Base-by-base conservation (phyloP, 805 yeast genomes). In the Soucietia sequanensis region DNA sequence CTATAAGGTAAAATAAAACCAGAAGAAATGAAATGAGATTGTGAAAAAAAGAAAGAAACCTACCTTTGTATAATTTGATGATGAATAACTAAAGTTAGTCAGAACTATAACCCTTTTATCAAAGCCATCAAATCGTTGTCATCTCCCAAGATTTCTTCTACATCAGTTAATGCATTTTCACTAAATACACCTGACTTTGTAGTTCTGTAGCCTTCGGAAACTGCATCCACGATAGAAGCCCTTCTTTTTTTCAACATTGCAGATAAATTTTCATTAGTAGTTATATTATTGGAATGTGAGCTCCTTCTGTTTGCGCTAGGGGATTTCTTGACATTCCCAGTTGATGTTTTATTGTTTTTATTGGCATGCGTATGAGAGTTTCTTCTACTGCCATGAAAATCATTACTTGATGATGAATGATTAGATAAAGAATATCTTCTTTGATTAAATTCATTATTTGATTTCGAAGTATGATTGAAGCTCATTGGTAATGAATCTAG, bases 111-210 rank as follows among this genome's bases (percentile, higher is more conserved):
- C 4, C 62, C 61, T 39, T 52, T 54, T 20, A 68, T 64, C 30
- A 68, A 57, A 6, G 71, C 68, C 72, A 68, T 62, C 35, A 68
- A 50, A 43, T 68, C 74, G 37, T 55, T 52, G 44, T 68, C 74
- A 23, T 78, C 86, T 14, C 77, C 78, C 31, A 80, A 54, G 9
- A 75, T 68, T 44, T 84, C 86, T 50, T 85, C 93, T 26, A 85
- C 86, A 49, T 81, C 86, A 7, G 80, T 79, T 48, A 85, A 57
- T 3, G 87, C 80, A 39, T 76, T 77, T 54, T 84, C 93, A 52
- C 84, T 81, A 55, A 84, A 84, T 37, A 85, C 60, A 4, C 95
- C 95, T 42, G 78, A 76, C 48, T 77, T 83, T 0, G 95, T 85
- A 13, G 82, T 79, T 43, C 91, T 66, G 46, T 79, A 65, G 8